phyloP scores from a whole-genome alignment of 108 stramenopile species.

The Pseudonitzschia multiseries region DNA sequence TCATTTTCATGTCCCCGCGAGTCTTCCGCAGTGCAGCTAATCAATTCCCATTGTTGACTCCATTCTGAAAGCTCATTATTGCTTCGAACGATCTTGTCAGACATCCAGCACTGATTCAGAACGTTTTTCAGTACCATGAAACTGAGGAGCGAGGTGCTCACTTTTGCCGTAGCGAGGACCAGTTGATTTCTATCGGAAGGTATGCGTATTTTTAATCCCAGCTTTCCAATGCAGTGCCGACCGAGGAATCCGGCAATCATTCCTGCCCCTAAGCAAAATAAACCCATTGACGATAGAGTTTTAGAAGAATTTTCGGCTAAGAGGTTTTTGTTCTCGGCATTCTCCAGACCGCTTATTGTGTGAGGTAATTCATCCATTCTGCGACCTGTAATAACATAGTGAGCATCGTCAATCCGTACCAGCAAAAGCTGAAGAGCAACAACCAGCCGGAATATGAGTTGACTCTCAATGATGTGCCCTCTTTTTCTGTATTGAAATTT shows the following conservation, averaged over 20 bases:
- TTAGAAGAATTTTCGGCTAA: neutral
- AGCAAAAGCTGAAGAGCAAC: slow-evolving; percentile 69
- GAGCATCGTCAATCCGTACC: slow-evolving; percentile 72
- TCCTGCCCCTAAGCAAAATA: slow-evolving; percentile 9
- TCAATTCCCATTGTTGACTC: slow-evolving; percentile 47
- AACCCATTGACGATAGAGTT: neutral
- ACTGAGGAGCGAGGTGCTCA: slow-evolving; percentile 1
- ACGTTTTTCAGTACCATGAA: neutral
- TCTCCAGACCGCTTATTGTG: neutral
- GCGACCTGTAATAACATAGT: slow-evolving; percentile 38
- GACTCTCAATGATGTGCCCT: slow-evolving; percentile 43
- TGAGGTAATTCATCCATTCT: neutral
- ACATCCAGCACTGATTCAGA: slow-evolving; percentile 39
- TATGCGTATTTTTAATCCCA: neutral
- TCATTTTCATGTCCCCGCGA: neutral
- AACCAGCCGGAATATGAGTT: slow-evolving; percentile 75
- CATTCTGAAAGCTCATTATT: slow-evolving; percentile 55
- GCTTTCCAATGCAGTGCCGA: neutral
- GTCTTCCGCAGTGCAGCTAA: slow-evolving; percentile 3
- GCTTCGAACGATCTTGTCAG: slow-evolving; percentile 52
- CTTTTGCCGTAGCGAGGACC: slow-evolving; percentile 1
- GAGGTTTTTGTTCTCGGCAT: neutral
- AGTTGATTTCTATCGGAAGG: neutral
- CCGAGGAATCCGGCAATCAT: neutral
- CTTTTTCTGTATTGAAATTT: slow-evolving; percentile 3